phyloP scores from a whole-genome alignment of 75 land plant species.

The Selaginella tamariscina region DNA sequence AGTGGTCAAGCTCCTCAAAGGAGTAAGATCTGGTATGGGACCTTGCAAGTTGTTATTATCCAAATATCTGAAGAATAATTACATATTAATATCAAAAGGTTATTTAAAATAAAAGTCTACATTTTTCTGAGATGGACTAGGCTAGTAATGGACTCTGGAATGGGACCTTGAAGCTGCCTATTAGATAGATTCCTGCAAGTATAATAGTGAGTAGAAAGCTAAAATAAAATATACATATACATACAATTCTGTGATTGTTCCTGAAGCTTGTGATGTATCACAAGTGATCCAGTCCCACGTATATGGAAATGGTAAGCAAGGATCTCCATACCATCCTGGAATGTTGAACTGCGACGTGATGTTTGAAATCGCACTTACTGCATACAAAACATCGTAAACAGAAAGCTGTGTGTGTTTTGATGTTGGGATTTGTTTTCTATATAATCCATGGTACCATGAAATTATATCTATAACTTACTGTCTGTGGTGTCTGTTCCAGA shows the following conservation, averaged over 20 bases:
- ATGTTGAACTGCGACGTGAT: too few species aligned
- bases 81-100: neutral
- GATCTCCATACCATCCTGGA: neutral
- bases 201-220: too few species aligned
- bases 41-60: neutral
- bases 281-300: neutral
- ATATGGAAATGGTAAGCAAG: neutral
- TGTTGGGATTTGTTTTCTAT: too few species aligned
- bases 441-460: too few species aligned
- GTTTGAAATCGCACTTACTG: too few species aligned
- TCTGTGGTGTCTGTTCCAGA: too few species aligned
- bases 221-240: neutral
- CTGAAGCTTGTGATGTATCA: neutral
- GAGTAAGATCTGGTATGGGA: neutral
- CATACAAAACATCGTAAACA: too few species aligned
- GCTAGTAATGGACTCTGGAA: neutral
- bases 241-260: neutral
- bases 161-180: neutral
- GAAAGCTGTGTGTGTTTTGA: too few species aligned
- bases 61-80: neutral
- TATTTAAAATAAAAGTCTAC: neutral
- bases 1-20: neutral
- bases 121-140: neutral
- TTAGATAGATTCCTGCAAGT: neutral
- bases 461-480: too few species aligned